Conservation (phyloP, 495 filamentous ascomycete genomes). For the Pyronema omphalodes region DNA sequence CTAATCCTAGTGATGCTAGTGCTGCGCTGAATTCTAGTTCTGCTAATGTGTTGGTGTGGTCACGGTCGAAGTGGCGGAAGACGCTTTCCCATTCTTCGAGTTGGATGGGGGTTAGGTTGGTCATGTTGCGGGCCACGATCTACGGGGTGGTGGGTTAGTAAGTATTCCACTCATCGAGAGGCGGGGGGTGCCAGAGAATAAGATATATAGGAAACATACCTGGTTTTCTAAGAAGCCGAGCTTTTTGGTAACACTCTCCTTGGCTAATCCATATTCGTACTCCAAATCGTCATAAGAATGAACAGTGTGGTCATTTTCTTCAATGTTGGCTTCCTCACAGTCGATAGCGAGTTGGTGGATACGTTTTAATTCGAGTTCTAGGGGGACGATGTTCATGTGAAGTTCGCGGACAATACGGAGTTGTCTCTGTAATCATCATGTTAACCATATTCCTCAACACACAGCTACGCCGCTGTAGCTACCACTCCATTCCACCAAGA, state of each 20-base stretch:
- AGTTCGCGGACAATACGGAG: conserved; percentile 64
- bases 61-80: conserved; percentile 94
- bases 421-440: conserved; percentile 36
- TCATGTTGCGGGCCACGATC: conserved; percentile 92
- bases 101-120: conserved; percentile 92
- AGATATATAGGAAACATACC: conserved; percentile 23
- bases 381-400: conserved; percentile 60
- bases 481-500: background rate
- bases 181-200: too few relatives aligned
- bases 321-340: conserved; percentile 90
- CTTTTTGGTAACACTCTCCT: conserved; percentile 81
- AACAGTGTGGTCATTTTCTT: conserved; percentile 97
- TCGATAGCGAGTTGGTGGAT: conserved; percentile 53
- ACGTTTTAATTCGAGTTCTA: conserved; percentile 63
- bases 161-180: background rate
- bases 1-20: conserved; percentile 75
- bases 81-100: conserved; percentile 96
- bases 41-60: conserved; percentile 70
- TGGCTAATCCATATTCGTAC: conserved; percentile 84
- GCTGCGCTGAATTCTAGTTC: conserved; percentile 93
- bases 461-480: background rate
- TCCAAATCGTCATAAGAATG: conserved; percentile 91
- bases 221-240: conserved; percentile 94
- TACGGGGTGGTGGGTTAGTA: background rate
- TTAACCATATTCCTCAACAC: background rate